Evolutionary conservation across 2,329 filamentous ascomycete genomes (phyloP).

Genomic region (Penicillium corylophilum): DNA sequence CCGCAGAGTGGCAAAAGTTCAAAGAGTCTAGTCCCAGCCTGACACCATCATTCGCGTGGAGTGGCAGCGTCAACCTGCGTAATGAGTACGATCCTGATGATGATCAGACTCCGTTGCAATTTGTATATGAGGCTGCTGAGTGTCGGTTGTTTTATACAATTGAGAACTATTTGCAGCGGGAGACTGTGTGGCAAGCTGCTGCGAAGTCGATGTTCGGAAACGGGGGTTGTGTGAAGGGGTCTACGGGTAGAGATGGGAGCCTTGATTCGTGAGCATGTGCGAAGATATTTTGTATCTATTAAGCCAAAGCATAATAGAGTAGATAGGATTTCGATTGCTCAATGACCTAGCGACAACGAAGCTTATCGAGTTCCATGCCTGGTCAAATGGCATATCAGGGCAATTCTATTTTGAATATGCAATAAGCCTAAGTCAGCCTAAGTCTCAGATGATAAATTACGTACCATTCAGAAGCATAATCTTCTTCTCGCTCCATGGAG

Average conservation of each 20-base stretch:
- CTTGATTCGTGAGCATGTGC: constrained; percentile 13
- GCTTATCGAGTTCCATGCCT: too few species aligned
- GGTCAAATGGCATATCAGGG: background rate
- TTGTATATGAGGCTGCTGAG: constrained; percentile 60
- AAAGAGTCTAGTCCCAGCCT: constrained; percentile 18
- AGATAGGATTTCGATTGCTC: background rate
- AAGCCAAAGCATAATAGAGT: background rate
- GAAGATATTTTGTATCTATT: background rate
- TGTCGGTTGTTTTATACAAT: constrained; percentile 62
- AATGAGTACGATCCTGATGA: constrained; percentile 49
- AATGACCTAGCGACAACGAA: too few species aligned
- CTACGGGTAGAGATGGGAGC: constrained; percentile 22
- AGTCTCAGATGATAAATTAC: background rate
- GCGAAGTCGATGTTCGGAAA: constrained; percentile 24
- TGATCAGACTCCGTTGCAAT: constrained; percentile 54
- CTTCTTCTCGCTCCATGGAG: background rate
- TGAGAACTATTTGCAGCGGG: constrained; percentile 53
- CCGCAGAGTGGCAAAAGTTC: constrained; percentile 19
- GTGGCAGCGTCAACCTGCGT: constrained; percentile 45
- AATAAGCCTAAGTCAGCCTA: too few species aligned
- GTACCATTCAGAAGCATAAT: background rate
- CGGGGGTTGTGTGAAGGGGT: constrained; percentile 23
- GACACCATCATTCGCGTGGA: constrained; percentile 14
- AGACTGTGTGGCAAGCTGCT: constrained; percentile 53
- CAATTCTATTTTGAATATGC: background rate